These are phyloP conservation scores for Helotiales sp. DNA, from an alignment of 2,329 filamentous ascomycete genomes.

Conservation along the genomic window DNA sequence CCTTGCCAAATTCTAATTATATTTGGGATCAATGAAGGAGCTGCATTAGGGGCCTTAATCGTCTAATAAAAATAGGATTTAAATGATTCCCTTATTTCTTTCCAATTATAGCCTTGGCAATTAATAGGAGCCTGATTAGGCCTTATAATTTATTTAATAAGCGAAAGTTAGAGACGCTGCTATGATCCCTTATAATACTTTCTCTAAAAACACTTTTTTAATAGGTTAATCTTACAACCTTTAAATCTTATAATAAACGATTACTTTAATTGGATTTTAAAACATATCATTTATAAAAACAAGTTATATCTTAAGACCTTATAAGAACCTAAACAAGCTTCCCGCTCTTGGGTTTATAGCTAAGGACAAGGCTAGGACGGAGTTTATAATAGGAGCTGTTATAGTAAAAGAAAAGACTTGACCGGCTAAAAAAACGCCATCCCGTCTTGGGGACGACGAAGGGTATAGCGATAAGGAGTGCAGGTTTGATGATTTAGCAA, in stretches of 20 bases:
- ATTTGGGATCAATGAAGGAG: conserved; percentile 15
- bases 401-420: conserved; percentile 5
- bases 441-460: background rate
- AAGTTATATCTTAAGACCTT: conserved; percentile 14
- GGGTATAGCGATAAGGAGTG: too few relatives aligned
- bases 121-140: background rate
- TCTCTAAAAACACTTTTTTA: too few relatives aligned
- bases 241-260: too few relatives aligned
- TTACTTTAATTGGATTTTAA: too few relatives aligned
- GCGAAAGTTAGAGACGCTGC: too few relatives aligned
- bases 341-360: background rate
- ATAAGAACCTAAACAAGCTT: background rate
- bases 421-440: background rate
- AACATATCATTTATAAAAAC: too few relatives aligned
- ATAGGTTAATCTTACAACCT: too few relatives aligned
- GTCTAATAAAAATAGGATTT: conserved; percentile 19
- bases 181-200: too few relatives aligned
- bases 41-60: conserved; percentile 19
- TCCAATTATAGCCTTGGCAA: conserved; percentile 10
- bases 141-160: too few relatives aligned
- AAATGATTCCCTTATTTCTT: conserved; percentile 10
- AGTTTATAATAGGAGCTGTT: conserved; percentile 15
- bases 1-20: conserved; percentile 24
- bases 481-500: background rate
- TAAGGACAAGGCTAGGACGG: conserved; percentile 8